Conservation (phyloP, 768 basidiomycete genomes). For the Lactifluus pinguis region DNA sequence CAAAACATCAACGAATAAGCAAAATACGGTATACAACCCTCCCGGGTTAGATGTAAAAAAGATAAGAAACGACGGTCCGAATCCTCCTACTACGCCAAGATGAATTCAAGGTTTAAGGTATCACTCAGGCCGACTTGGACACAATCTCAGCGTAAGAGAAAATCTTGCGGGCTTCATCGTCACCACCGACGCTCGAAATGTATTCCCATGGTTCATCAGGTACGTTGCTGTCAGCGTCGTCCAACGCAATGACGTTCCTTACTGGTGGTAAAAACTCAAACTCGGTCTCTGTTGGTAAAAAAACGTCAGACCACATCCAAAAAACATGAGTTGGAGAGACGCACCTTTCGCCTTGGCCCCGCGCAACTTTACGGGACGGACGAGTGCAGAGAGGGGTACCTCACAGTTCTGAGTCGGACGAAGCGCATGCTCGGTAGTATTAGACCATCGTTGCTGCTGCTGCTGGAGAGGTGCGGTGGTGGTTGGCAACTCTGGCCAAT, state of each 20-base stretch:
- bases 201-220: slow-evolving; percentile 54
- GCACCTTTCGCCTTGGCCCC: slow-evolving; percentile 32
- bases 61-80: neutral
- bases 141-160: slow-evolving; percentile 38
- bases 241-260: slow-evolving; percentile 49
- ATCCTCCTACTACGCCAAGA: neutral
- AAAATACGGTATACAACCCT: slow-evolving; percentile 8
- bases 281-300: slow-evolving; percentile 36
- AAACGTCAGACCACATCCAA: neutral
- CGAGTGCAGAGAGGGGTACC: slow-evolving; percentile 22
- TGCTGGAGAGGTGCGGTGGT: neutral
- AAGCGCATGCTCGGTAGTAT: neutral
- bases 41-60: neutral
- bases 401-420: slow-evolving; percentile 17
- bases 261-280: slow-evolving; percentile 49
- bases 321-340: slow-evolving; percentile 7
- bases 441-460: neutral
- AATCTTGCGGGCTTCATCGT: slow-evolving; percentile 24
- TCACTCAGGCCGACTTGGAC: slow-evolving; percentile 19
- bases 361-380: slow-evolving; percentile 21
- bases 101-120: slow-evolving; percentile 1
- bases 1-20: neutral
- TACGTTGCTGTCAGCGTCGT: slow-evolving; percentile 38
- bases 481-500: slow-evolving; percentile 11
- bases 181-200: slow-evolving; percentile 34